phyloP scores from a whole-genome alignment of 2,329 filamentous ascomycete species.

The Alternaria conjuncta region DNA sequence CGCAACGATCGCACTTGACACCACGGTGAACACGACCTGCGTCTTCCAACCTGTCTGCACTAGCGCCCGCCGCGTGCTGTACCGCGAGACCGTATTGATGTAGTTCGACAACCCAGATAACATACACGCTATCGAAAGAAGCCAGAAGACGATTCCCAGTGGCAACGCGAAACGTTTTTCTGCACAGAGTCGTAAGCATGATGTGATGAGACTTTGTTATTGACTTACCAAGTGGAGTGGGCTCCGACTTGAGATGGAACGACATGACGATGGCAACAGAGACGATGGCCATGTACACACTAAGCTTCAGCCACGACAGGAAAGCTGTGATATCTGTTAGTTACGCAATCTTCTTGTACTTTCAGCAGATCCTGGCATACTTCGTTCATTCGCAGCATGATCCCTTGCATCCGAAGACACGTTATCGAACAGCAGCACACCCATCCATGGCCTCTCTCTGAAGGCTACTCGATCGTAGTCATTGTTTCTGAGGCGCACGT shows the following conservation, averaged over 20 bases:
- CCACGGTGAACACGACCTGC: constrained; percentile 68
- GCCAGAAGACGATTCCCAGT: constrained; percentile 87
- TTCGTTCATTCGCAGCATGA: constrained; percentile 80
- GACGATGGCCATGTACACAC: constrained; percentile 90
- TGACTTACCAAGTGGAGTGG: constrained; percentile 48
- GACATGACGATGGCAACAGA: constrained; percentile 89
- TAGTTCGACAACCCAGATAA: constrained; percentile 84
- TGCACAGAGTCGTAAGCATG: constrained; percentile 38
- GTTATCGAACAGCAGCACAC: constrained; percentile 76
- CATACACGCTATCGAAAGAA: constrained; percentile 78
- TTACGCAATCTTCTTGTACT: not conserved
- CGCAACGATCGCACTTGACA: constrained; percentile 49
- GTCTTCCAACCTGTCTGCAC: constrained; percentile 96
- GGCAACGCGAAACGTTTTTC: constrained; percentile 82
- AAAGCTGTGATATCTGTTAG: constrained; percentile 61
- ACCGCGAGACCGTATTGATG: constrained; percentile 80
- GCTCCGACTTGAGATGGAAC: constrained; percentile 83
- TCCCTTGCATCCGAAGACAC: constrained; percentile 76
- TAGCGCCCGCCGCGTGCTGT: constrained; percentile 77
- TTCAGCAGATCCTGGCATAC: constrained; percentile 30
- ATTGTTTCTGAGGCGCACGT: constrained; percentile 45
- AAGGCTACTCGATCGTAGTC: constrained; percentile 58
- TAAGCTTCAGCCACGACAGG: constrained; percentile 87
- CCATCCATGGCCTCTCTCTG: constrained; percentile 67
- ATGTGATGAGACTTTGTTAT: not conserved